Evolutionary conservation across 176 grass and related monocot species (phyloP).

Genomic region (Triticum timopheevii): DNA sequence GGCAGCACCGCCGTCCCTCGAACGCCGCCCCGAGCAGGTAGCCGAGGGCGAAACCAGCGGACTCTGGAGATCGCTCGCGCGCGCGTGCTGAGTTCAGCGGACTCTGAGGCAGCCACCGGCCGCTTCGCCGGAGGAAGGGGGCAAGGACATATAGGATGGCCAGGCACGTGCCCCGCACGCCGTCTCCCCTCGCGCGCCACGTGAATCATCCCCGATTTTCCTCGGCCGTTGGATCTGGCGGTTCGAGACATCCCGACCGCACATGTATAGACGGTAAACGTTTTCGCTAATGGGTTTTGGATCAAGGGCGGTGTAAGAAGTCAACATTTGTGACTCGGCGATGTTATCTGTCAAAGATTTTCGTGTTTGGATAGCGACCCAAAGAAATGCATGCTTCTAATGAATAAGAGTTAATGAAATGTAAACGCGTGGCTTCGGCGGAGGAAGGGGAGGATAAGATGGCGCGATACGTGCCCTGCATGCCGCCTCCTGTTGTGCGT

Average conservation of each 20-base stretch:
- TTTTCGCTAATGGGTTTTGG: background rate
- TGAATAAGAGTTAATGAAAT: background rate
- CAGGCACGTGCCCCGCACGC: conserved; percentile 36
- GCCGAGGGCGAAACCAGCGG: background rate
- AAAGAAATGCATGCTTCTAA: background rate
- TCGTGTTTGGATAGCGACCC: background rate
- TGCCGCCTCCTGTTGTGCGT: too few species aligned
- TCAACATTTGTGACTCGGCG: background rate
- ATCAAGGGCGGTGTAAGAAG: background rate
- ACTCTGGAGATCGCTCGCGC: background rate
- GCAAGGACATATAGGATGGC: conserved; percentile 16
- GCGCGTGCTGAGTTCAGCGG: background rate
- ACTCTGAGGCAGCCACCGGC: conserved; percentile 11
- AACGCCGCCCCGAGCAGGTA: background rate
- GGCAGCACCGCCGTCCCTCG: background rate
- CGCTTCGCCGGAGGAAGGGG: conserved; percentile 21
- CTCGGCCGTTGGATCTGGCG: background rate
- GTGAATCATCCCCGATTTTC: background rate
- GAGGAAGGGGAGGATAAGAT: too few species aligned
- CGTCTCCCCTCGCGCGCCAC: background rate
- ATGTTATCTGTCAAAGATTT: background rate
- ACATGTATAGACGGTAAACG: background rate
- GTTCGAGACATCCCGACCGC: background rate
- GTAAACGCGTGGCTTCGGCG: too few species aligned
- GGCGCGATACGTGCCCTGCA: too few species aligned